phyloP scores from a whole-genome alignment of 805 yeast genomes.

The Lipomyces japonicus region DNA sequence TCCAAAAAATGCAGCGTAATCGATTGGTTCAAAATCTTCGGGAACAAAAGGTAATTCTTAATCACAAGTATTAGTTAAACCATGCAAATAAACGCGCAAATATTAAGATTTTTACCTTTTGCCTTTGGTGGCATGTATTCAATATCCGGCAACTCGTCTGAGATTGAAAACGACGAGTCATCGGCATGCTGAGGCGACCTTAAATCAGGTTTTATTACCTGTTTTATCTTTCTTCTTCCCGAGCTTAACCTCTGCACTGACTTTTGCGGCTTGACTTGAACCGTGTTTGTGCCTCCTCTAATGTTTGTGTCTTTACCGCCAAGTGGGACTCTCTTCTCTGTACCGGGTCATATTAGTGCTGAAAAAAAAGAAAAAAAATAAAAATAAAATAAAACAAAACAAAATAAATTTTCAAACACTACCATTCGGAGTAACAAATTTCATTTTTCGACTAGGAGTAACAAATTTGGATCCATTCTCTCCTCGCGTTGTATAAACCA shows the following conservation, averaged over 20 bases:
- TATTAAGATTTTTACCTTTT: background rate
- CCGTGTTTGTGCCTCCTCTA: background rate
- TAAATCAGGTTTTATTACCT: background rate
- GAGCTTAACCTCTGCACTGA: background rate
- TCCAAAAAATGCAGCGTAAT: conserved; percentile 6
- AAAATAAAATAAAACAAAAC: background rate
- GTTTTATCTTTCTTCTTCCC: conserved; percentile 1
- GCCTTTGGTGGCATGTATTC: conserved; percentile 28
- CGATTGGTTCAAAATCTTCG: conserved; percentile 22
- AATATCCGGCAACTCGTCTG: conserved; percentile 18
- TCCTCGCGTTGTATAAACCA: background rate
- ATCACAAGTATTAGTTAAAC: background rate
- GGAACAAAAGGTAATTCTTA: conserved; percentile 22
- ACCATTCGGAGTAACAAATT: conserved; percentile 25
- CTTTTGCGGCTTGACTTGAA: background rate
- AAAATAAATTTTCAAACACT: background rate
- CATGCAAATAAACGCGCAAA: background rate
- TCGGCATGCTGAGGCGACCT: no score
- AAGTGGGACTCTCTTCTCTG: conserved; percentile 26
- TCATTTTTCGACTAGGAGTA: background rate
- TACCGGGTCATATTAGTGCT: background rate
- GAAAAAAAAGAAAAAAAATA: background rate
- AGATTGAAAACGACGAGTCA: background rate
- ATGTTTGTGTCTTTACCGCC: conserved; percentile 31
- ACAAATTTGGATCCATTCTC: conserved; percentile 5